phyloP scores from a whole-genome alignment of 2,329 filamentous ascomycete species.

The Stylonectria norvegica region DNA sequence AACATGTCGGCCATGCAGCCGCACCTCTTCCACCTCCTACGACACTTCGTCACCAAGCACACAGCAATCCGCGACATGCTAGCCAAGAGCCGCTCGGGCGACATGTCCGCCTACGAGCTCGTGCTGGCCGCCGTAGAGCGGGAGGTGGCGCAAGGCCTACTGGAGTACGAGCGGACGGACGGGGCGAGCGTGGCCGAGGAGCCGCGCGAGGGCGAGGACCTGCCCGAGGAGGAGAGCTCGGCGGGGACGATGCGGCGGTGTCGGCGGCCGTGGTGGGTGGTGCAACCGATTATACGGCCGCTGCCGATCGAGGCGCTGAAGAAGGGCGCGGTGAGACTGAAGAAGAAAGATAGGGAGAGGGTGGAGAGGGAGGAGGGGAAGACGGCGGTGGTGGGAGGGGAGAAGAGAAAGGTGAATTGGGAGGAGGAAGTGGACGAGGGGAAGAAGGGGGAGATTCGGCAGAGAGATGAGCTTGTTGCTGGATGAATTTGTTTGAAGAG shows the following conservation, averaged over 20 bases:
- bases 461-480: conserved; percentile 25
- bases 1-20: conserved; percentile 83
- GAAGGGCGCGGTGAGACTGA: conserved; percentile 71
- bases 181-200: conserved; percentile 47
- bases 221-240: conserved; percentile 54
- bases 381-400: conserved; percentile 35
- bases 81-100: conserved; percentile 63
- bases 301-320: conserved; percentile 83
- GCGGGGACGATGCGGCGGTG: conserved; percentile 68
- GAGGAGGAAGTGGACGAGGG: conserved; percentile 13
- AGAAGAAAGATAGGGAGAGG: conserved; percentile 62
- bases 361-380: conserved; percentile 23
- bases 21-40: conserved; percentile 87
- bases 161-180: conserved; percentile 59
- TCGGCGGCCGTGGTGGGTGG: conserved; percentile 83
- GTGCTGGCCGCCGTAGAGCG: conserved; percentile 73
- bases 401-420: conserved; percentile 12
- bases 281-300: conserved; percentile 81
- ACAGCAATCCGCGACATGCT: conserved; percentile 84
- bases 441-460: conserved; percentile 23
- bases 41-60: conserved; percentile 75
- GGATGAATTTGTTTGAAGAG: no score
- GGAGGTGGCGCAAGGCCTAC: conserved; percentile 67
- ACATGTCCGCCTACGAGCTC: conserved; percentile 73
- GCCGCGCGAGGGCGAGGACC: conserved; percentile 30